Conservation (phyloP, 192 early-diverging fungal species). For the Coemansia sp. region DNA sequence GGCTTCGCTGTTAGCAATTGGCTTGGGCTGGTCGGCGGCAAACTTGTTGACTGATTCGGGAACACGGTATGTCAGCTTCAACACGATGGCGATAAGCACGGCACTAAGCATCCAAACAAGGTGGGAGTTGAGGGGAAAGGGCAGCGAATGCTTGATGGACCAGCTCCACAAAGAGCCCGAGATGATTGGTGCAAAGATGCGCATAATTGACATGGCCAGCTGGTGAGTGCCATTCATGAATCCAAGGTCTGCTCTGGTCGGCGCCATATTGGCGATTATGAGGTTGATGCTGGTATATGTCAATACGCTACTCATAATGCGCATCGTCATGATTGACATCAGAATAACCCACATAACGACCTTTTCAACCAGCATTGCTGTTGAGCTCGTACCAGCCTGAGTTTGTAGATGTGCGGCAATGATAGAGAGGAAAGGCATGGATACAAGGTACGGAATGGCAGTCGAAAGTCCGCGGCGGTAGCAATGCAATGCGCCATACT, state of each 20-base stretch:
- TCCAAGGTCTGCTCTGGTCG: slow-evolving; percentile 31
- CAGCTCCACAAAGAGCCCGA: slow-evolving; percentile 35
- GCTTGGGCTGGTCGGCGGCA: slow-evolving; percentile 17
- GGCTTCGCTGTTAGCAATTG: not conserved
- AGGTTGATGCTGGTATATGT: slow-evolving; percentile 40
- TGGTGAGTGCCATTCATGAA: slow-evolving; percentile 46
- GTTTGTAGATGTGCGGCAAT: not conserved
- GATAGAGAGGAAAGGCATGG: slow-evolving; percentile 10
- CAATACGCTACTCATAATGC: slow-evolving; percentile 22
- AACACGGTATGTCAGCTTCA: slow-evolving; percentile 8
- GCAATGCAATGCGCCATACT: slow-evolving; percentile 48
- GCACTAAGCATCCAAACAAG: slow-evolving; percentile 35
- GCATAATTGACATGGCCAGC: slow-evolving; percentile 10
- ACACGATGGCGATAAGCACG: not conserved
- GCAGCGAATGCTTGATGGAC: slow-evolving; percentile 38
- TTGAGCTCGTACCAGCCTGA: not conserved
- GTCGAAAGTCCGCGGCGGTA: slow-evolving; percentile 36
- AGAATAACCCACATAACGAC: slow-evolving; percentile 33
- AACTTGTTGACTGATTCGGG: slow-evolving; percentile 38
- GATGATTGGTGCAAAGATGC: slow-evolving; percentile 29
- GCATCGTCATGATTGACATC: slow-evolving; percentile 12
- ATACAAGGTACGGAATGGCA: slow-evolving; percentile 9
- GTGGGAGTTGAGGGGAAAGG: slow-evolving; percentile 44
- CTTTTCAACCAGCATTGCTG: not conserved
- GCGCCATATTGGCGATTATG: slow-evolving; percentile 38